Conservation (phyloP, 768 basidiomycete species). For the Agrocybe praecox region DNA sequence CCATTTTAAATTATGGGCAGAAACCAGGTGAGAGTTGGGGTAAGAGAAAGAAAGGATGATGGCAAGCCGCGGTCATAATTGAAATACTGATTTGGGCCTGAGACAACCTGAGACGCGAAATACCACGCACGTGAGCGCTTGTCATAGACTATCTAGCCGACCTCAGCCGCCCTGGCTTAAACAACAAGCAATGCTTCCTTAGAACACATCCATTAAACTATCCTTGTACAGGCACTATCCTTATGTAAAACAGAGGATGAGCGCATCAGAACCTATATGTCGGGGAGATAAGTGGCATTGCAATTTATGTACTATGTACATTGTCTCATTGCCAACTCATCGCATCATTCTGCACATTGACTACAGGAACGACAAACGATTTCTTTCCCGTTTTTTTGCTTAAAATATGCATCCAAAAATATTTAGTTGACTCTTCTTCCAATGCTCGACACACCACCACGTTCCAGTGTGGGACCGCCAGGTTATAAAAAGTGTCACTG, state of each 20-base stretch:
- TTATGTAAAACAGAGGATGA: too few species aligned
- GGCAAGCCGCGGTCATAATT: constrained; percentile 11
- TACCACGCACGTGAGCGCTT: constrained; percentile 30
- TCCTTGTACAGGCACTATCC: too few species aligned
- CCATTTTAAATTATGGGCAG: constrained; percentile 36
- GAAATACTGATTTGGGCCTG: constrained; percentile 15
- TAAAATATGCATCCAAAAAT: not conserved
- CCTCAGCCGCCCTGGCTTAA: constrained; percentile 19
- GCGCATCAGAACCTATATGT: too few species aligned
- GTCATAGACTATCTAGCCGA: constrained; percentile 10
- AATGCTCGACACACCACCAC: constrained; percentile 5
- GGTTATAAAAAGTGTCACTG: constrained; percentile 1
- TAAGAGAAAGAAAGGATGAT: constrained; percentile 15
- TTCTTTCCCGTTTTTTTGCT: not conserved
- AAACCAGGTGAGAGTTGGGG: constrained; percentile 21
- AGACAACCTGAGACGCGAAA: constrained; percentile 25
- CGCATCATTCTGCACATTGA: too few species aligned
- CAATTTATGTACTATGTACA: too few species aligned
- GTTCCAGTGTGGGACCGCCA: constrained; percentile 7
- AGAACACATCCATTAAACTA: too few species aligned
- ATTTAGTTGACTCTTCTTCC: not conserved
- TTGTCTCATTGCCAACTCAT: too few species aligned
- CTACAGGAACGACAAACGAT: too few species aligned
- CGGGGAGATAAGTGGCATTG: too few species aligned
- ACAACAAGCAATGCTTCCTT: not conserved